A percentile compares a stretch with the other conserved stretches of the same genome.
phyloP scores from a whole-genome alignment of 495 filamentous ascomycete genomes.

The Xylaria venustula region DNA sequence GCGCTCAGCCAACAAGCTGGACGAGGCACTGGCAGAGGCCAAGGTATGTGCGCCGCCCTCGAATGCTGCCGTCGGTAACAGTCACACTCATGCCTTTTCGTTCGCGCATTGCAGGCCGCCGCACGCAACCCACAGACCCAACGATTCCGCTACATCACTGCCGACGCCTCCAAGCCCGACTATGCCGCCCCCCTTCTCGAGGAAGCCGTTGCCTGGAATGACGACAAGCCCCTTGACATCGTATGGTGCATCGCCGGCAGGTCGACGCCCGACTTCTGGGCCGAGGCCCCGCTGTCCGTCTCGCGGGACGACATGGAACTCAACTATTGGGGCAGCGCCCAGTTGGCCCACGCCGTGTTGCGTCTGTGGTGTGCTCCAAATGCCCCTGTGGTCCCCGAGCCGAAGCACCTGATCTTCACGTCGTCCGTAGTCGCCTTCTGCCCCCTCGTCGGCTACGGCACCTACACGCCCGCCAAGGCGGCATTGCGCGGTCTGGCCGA shows the following conservation, averaged over 20 bases:
- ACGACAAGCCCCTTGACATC: constrained; percentile 69
- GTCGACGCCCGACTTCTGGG: constrained; percentile 73
- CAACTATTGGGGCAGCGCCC: constrained; percentile 87
- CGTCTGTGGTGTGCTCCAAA: constrained; percentile 58
- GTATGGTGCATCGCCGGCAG: constrained; percentile 91
- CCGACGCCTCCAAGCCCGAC: constrained; percentile 69
- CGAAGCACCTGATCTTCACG: constrained; percentile 85
- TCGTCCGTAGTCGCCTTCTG: constrained; percentile 73
- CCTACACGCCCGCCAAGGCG: constrained; percentile 82
- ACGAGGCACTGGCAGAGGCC: constrained; percentile 65
- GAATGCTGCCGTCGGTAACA: no score
- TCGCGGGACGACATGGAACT: constrained; percentile 81
- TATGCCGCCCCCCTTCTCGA: constrained; percentile 67
- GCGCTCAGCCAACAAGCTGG: constrained; percentile 72
- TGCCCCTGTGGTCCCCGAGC: constrained; percentile 35
- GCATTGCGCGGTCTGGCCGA: constrained; percentile 84
- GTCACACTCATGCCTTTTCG: constrained; percentile 9
- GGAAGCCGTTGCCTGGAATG: constrained; percentile 83
- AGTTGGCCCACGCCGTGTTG: constrained; percentile 74
- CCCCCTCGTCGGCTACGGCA: constrained; percentile 76
- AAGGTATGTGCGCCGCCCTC: constrained; percentile 49
- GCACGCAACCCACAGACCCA: constrained; percentile 63
- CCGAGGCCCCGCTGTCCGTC: constrained; percentile 63
- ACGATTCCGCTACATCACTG: constrained; percentile 78
- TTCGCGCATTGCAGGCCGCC: constrained; percentile 51